These are phyloP conservation scores for Mucuna pruriens DNA, from an alignment of 306 rosid genomes.

Conservation along the genomic window DNA sequence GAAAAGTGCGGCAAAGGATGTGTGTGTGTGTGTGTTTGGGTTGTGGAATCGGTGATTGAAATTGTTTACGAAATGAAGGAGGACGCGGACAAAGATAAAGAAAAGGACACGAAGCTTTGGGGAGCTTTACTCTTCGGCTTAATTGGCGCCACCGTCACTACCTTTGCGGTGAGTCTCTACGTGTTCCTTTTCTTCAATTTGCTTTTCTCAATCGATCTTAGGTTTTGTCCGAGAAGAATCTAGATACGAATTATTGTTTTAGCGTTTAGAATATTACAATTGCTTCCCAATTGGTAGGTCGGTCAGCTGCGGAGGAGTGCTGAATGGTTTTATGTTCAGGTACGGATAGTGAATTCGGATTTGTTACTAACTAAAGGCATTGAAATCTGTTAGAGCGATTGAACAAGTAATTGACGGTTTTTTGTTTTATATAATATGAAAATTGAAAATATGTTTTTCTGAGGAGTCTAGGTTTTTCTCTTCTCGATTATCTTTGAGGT, in stretches of 20 bases:
- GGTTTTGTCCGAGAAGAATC: not conserved
- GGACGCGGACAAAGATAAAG: slow-evolving; percentile 50
- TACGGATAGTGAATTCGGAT: slow-evolving; percentile 35
- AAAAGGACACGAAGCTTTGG: slow-evolving; percentile 64
- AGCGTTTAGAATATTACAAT: slow-evolving; percentile 13
- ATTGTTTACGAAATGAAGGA: slow-evolving; percentile 55
- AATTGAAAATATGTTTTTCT: not conserved
- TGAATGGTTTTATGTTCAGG: slow-evolving; percentile 84
- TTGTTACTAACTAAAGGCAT: not conserved
- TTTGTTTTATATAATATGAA: not conserved
- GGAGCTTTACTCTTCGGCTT: slow-evolving; percentile 80
- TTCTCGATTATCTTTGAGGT: not conserved
- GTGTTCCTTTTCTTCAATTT: not conserved
- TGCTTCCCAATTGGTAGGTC: slow-evolving; percentile 63
- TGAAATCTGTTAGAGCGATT: not conserved
- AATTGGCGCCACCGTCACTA: slow-evolving; percentile 89
- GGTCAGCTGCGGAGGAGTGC: slow-evolving; percentile 80
- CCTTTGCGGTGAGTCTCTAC: slow-evolving; percentile 69
- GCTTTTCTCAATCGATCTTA: not conserved
- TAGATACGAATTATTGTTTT: not conserved
- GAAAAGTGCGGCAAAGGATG: slow-evolving; percentile 21
- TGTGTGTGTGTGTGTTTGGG: slow-evolving; percentile 39
- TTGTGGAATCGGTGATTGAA: slow-evolving; percentile 37
- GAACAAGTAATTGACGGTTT: not conserved
- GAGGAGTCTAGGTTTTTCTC: slow-evolving; percentile 19